Conservation (phyloP, 1,284 basidiomycete genomes). For the Marasmius sp. region DNA sequence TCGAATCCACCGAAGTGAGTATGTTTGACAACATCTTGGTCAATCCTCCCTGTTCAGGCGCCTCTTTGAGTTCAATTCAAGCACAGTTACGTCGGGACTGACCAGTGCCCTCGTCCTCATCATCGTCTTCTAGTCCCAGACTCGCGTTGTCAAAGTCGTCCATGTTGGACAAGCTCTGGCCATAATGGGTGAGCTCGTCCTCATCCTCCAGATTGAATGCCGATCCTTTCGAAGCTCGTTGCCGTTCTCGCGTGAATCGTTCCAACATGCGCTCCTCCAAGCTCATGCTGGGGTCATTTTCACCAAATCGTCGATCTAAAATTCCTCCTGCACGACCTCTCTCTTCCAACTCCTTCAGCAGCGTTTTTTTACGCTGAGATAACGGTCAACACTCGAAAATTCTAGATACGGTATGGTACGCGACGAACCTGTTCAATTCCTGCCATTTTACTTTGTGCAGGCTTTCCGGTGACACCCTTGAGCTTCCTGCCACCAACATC, state of each 20-base stretch:
- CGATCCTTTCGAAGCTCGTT: conserved; percentile 75
- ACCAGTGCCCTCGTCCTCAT: conserved; percentile 53
- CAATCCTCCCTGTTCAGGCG: conserved; percentile 57
- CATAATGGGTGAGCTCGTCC: conserved; percentile 92
- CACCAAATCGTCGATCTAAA: conserved; percentile 94
- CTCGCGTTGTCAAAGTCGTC: conserved; percentile 89
- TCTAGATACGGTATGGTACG: conserved; percentile 3
- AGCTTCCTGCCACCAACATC: conserved; percentile 87
- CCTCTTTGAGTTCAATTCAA: background rate
- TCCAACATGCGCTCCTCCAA: conserved; percentile 97
- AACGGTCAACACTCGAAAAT: conserved; percentile 10
- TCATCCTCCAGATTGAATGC: conserved; percentile 92
- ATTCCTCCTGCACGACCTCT: conserved; percentile 84
- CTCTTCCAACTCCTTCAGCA: conserved; percentile 86
- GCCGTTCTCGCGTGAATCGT: conserved; percentile 90
- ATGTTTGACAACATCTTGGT: conserved; percentile 60
- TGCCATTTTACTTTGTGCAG: conserved; percentile 85
- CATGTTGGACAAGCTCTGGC: conserved; percentile 79
- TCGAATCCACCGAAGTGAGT: conserved; percentile 88
- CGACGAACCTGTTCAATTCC: conserved; percentile 83
- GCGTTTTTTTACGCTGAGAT: conserved; percentile 76
- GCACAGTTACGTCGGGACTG: conserved; percentile 10
- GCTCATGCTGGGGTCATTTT: conserved; percentile 88
- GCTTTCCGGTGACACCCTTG: conserved; percentile 82
- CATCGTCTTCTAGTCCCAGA: conserved; percentile 71